Evolutionary conservation across 768 basidiomycete species (phyloP), one percentile per base, ranked within the genome.

Genomic region (Leucogyrophana mollusca): DNA sequence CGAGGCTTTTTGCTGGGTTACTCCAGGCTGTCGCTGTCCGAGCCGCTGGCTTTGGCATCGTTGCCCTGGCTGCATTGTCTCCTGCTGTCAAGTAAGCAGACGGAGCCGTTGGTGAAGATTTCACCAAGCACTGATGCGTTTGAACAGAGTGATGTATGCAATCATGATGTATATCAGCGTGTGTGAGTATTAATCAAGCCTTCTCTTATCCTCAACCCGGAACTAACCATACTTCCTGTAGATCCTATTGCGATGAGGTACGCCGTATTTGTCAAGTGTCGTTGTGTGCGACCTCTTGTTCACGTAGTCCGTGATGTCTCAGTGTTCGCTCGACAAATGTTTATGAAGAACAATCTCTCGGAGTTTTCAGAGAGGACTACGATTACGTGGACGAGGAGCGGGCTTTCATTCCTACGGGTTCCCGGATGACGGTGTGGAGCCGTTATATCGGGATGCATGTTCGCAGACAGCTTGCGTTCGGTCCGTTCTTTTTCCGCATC

Each of bases 141-240:
- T 11, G 9, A 42, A 51, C 55, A 91, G 88, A 61, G 88, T 94
- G 0, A 64, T 94, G 34, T 94, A 87, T 60, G 82, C 90, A 2
- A 74, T 94, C 57, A 95, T 94, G 94, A 98, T 95, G 94, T 92
- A 89, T 58, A 82, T 91, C 56, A 83, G 82, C 56, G 77, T 87
- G 51, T 87, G 88, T 90, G 56, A 68, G 84, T 78, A 42, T 30
- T 30, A 7, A 13, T 7, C 6, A 30, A 30, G 13, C 24, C 52
- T 45, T 3, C 42, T 40, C 11, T 41, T 40, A 30, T 30, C 13
- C 7, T 6, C 13, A 13, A 13, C 13, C 27, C 6, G 7, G 6
- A 30, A 13, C 27, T 30, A 13, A 30, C 13, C 13, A 30, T 7
- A 30, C 40, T 46, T 11, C n/a, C 14, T 13, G 7, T 40, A 87